phyloP scores from a whole-genome alignment of 2,329 filamentous ascomycete genomes.

The Calycina marina region DNA sequence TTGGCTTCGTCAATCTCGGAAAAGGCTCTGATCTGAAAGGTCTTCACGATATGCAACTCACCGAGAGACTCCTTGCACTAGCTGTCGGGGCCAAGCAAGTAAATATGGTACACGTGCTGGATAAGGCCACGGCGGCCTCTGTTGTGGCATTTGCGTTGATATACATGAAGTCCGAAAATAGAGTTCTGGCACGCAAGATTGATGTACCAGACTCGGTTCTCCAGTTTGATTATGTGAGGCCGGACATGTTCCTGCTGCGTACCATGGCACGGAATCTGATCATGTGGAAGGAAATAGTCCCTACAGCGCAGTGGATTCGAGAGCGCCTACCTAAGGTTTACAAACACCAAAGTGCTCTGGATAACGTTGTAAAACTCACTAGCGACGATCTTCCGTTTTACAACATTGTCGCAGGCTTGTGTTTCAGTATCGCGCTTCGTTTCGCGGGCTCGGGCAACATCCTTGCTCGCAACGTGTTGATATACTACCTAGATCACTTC shows the following conservation, averaged over 20 bases:
- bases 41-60: constrained; percentile 83
- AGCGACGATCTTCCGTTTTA: constrained; percentile 85
- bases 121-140: constrained; percentile 85
- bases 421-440: constrained; percentile 63
- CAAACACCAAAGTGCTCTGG: constrained; percentile 44
- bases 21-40: constrained; percentile 80
- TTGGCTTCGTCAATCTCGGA: constrained; percentile 88
- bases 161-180: constrained; percentile 93
- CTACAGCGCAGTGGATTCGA: constrained; percentile 60
- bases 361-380: constrained; percentile 44
- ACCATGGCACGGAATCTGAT: constrained; percentile 85
- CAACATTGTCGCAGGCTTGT: constrained; percentile 79
- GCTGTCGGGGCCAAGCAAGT: constrained; percentile 85
- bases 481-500: constrained; percentile 77
- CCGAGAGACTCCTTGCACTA: constrained; percentile 72
- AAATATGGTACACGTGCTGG: constrained; percentile 80
- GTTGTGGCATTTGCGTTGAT: constrained; percentile 82
- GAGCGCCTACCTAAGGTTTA: constrained; percentile 60
- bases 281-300: constrained; percentile 74
- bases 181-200: constrained; percentile 75
- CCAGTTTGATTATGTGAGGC: constrained; percentile 91
- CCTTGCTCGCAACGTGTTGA: constrained; percentile 63
- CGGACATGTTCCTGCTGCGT: constrained; percentile 79
- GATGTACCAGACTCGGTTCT: constrained; percentile 81
- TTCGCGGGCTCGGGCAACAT: constrained; percentile 59